Base-by-base conservation (phyloP, 495 filamentous ascomycete species). In the Collariella sp. region DNA sequence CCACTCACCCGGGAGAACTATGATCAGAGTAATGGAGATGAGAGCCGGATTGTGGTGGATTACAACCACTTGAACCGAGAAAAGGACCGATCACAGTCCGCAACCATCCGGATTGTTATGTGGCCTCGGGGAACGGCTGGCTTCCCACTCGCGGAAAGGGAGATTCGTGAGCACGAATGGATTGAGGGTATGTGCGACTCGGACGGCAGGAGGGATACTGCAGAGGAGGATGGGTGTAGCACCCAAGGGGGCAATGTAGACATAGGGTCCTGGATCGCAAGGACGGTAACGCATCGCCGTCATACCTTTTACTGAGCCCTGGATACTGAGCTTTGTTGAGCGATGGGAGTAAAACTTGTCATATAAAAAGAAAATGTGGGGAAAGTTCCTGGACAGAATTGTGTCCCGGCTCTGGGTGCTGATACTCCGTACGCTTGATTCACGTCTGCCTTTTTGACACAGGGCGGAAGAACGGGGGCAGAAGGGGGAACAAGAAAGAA, bases 161-260 rank as follows among this genome's bases (percentile, higher is more conserved):
- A 39, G 10, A 45, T 54, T 13, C 51, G 51, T 19, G 33, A 54
- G 22, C 41, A 46, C 20, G 51, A 54, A n/a, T 54, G 51, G 51
- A 38, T 54, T n/a, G 34, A 54, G n/a, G 36, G 39, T 39, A 31
- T 54, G 4, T 22, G 29, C 31, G 51, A 54, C 12, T 54, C 51
- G 16, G 51, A 54, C 41, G 41, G 39, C 5, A 41, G 29, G 41
- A 18, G 41, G 19, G 12, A 5, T 15, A 26, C 16, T 26, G 13
- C 41, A 5, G 51, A 54, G n/a, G 51, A 33, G 5, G 31, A 54
- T 11, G 31, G 51, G 50, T 53, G 41, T 12, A 43, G 24, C 36
- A 23, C 7, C 23, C 22, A 13, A 10, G 12, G 38, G 6, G 42
- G 46, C 36, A n/a, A 38, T 3, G n/a, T 39, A 24, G 10, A 40